Evolutionary conservation across 2,329 filamentous ascomycete species (phyloP), one percentile per base, ranked within the genome.

Genomic region (Didymella pinodella): DNA sequence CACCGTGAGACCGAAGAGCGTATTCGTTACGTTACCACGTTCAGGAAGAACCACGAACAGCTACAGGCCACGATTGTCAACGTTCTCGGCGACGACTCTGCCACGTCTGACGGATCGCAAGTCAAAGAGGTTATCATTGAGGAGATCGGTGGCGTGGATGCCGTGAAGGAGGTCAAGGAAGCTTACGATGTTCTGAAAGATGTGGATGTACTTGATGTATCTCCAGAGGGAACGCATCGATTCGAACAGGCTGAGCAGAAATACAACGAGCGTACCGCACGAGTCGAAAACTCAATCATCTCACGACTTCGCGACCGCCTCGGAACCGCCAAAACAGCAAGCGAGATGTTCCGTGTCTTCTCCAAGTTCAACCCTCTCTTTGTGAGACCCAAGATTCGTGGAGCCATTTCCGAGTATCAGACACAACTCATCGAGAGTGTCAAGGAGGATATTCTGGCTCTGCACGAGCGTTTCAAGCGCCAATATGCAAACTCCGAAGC

Each of bases 361-460:
- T 98, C 95, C 52, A 98, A 98, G 76, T 99, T 99, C 85, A 99
- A 99, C 75, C 95, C 95, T 2, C 88, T 99, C 29, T 96, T 99
- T 69, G 94, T 99, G 56, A 88, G 95, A 59, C 95, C 95, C n/a
- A 99, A 99, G 84, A 98, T 99, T 79, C 90, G 95, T 65, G 93
- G 96, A 66, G 96, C 95, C 54, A 99, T 99, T 72, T 91, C 93
- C 43, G 94, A 99, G 79, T 99, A 99, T 75, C 95, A 99, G 78
- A 95, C 94, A 4, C 93, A 97, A 78, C 88, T 99, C 32, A 97
- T 99, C 76, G 93, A 97, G 70, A 97, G 96, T 69, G 95, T 99
- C 70, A 98, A 98, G 77, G 89, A 93, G 72, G 96, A 97, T 72
- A 99, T 99, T 68, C 89, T 91, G 43, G 88, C 89, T 4, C 84